Percentiles rank a stretch among this genome's conserved stretches.
Evolutionary conservation across 306 rosid species (phyloP).

Genomic region (Medicago arabica): DNA sequence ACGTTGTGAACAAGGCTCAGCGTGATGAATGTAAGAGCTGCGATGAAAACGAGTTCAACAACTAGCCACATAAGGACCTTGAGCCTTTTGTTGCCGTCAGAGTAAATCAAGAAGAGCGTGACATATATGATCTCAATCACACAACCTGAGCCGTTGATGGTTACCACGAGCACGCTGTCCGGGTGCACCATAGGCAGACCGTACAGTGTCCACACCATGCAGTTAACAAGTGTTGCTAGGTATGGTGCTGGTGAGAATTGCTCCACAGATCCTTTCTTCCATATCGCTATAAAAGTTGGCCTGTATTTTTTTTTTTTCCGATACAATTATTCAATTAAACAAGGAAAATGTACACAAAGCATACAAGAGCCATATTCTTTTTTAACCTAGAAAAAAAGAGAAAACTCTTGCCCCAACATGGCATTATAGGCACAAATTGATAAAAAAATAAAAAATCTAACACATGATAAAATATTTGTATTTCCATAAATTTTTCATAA

Average conservation of each 20-base stretch:
- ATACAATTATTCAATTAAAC: not conserved
- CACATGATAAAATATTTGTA: not conserved
- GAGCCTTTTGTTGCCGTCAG: slow-evolving; percentile 63
- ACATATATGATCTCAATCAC: slow-evolving; percentile 64
- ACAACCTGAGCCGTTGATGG: slow-evolving; percentile 73
- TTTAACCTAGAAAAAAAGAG: not conserved
- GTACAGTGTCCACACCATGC: slow-evolving; percentile 85
- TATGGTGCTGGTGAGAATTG: slow-evolving; percentile 82
- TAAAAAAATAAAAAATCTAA: not conserved
- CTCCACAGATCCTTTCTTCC: slow-evolving; percentile 79
- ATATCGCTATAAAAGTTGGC: slow-evolving; percentile 74
- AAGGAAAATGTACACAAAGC: not conserved
- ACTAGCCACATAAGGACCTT: slow-evolving; percentile 49
- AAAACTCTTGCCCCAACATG: not conserved
- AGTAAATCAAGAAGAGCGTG: slow-evolving; percentile 65
- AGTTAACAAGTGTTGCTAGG: slow-evolving; percentile 79
- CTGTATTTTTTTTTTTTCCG: slow-evolving; percentile 38
- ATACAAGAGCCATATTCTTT: not conserved
- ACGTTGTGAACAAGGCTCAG: slow-evolving; percentile 49
- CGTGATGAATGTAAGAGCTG: slow-evolving; percentile 46
- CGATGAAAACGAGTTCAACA: slow-evolving; percentile 56
- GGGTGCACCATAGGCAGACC: slow-evolving; percentile 87
- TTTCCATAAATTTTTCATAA: not conserved
- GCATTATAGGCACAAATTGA: not conserved
- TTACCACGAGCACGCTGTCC: slow-evolving; percentile 61